Evolutionary conservation across 768 basidiomycete species (phyloP), one percentile per base, ranked within the genome.

Genomic region (Suillus fuscotomentosus): DNA sequence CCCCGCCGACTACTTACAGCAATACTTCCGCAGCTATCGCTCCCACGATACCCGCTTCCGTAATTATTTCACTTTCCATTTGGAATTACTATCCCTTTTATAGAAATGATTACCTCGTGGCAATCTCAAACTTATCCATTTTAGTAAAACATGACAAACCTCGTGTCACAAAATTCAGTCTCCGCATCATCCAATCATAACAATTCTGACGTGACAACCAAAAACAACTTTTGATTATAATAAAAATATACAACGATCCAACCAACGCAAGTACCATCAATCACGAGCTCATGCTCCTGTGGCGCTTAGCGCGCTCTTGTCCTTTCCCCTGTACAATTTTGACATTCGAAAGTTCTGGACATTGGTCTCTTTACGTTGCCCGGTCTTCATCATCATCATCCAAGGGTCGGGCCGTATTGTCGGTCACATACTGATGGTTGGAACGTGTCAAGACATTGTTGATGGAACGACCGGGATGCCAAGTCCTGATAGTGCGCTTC

Each of bases 1-100:
- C 47, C 75, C 75, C 76, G 76, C 75, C 60, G 57, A 63, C 62
- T 57, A 48, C n/a, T 47, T 47, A 10, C 9, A n/a, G 45, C 69
- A 74, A 69, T 76, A 61, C 73, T 74, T 76, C 75, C 75, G 75
- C 76, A 76, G 76, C 68, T 68, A 65, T 73, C 73, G 70, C 75
- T 71, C 76, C 71, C 75, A 77, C 74, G 66, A 73, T 71, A 55
- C 66, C 68, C 57, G 74, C 70, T 75, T 74, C 63, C 63, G 63
- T 64, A 66, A 66, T 31, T 63, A 36, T 43, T 45, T 20, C 31
- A 27, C 11, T 14, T 55, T 62, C 64, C 45, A 61, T 65, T 60
- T 56, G 53, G 31, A 63, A 65, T 9, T 61, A 60, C 60, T 43
- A 59, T 41, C 10, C 66, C 53, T 31, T 43, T 61, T 65, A 48